Evolutionary conservation across 139 green algal genomes (phyloP), one percentile per base, ranked within the genome.

Genomic region (Zygnema circumcarinatum): DNA sequence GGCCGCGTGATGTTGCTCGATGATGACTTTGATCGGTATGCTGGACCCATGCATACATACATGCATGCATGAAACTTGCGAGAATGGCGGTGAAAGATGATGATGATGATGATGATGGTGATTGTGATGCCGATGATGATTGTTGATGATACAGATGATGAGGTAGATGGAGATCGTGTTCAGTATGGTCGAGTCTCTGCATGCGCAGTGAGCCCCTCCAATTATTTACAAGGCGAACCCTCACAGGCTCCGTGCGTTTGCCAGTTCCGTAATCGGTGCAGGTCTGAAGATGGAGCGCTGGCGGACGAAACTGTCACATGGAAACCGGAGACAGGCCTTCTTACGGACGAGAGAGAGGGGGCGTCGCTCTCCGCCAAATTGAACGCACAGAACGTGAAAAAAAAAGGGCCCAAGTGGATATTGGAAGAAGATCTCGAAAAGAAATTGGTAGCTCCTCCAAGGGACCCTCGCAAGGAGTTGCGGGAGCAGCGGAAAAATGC

Each of bases 401-500:
- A 31, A 31, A 53, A 81, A 1, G 74, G 74, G 7, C 3, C 33
- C n/a, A 38, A 52, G 47, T 68, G 74, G 74, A 52, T 32, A 53
- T 47, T 78, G 36, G 76, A 86, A 69, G 31, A 81, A 25, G 33
- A 80, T 41, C 29, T 88, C 47, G 83, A 88, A 38, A 35, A 88
- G 33, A 54, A 75, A 52, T 53, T 87, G 16, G 35, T 41, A 2
- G 83, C 75, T 56, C 84, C 84, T 1, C 78, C 78, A 3, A 76
- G 35, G 76, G 38, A 87, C 25, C 76, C 76, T 38, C 33, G 42
- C 0, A 89, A 89, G 84, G 80, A 79, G 36, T 32, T 32, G 0
- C 21, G 81, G 41, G 54, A 52, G 2, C 36, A 35, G 0, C n/a
- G 52, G 2, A 89, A 89, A 56, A 21, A 47, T 47, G 33, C 38